Base-by-base conservation (phyloP, 345 rosid genomes). In the Nephelium lappaceum region DNA sequence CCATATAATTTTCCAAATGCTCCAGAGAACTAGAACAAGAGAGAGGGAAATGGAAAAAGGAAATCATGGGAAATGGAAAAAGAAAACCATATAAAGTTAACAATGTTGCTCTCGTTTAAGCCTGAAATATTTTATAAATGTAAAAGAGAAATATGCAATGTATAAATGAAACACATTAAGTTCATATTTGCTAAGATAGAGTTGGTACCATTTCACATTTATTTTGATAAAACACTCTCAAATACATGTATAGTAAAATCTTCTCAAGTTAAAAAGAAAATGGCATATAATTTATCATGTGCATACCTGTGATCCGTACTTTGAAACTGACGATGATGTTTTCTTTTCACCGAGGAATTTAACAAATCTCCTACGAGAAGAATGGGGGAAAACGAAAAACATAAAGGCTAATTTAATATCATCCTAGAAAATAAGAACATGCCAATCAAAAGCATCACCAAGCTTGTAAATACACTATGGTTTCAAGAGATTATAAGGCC, bases 1-100 rank as follows among this genome's bases (percentile, higher is more conserved):
- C 98, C 93, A 57, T 96, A 96, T 43, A 94, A 86, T 82, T 96
- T 96, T 74, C 98, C 95, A 87, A 96, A 93, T 78, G 98, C 98
- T 85, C 89, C 98, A 19, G 97, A 91, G 71, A 96, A 88, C 99
- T 94, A 86, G 72, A 71, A 81, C 72, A 36, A 12, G 57, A 49
- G 49, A 5, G 51, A 15, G 16, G 4, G 63, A 38, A 25, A 66
- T 4, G 11, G 36, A n/a, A n/a, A n/a, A 31, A 31, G 31, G 2
- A 27, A 27, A 27, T 2, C 31, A 27, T 27, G 2, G 31, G 31
- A 27, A 0, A 27, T 31, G 36, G 51, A 39, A 47, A 77, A 72
- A 62, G 45, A 55, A 47, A 68, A 31, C 3, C 36, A 31, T 53
- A 11, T 64, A 18, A 77, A 61, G 65, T 74, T 24, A 51, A 12